Evolutionary conservation across 371 early-diverging fungal genomes (phyloP), one percentile per base, ranked within the genome.

Genomic region (Mucor indicus): DNA sequence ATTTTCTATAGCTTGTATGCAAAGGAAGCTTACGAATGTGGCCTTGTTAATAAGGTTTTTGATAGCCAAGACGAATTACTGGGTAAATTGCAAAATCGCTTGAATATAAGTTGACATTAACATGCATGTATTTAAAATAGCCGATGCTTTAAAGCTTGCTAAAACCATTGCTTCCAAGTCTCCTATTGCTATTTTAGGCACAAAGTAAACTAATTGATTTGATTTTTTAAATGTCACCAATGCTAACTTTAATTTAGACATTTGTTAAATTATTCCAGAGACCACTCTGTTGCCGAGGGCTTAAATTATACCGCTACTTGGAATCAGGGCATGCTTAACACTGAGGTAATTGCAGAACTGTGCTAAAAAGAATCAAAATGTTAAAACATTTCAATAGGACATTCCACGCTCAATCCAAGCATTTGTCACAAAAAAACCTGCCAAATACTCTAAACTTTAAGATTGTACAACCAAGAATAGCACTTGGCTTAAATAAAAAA

Each of bases 231-330:
- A n/a, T n/a, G n/a, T n/a, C n/a, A n/a, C n/a, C n/a, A n/a, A n/a
- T n/a, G n/a, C n/a, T n/a, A n/a, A n/a, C n/a, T n/a, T 33, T 33
- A 33, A 11, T 21, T 2, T 48, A 86, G 89, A 55, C 87, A 89
- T 23, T 55, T 89, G 22, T 75, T 97, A 48, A 90, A 90, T 59
- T 91, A 89, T 69, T 86, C 91, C 16, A 86, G 96, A 29, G 95
- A 95, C 58, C 96, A 95, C 56, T 73, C 88, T 9, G 90, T 92
- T 4, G 80, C 75, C 39, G 96, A 96, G 62, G 92, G 95, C 20
- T 77, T 97, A 37, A 66, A 73, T n/a, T 92, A 95, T 65, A 86
- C 86, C 17, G 87, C 84, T n/a, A 63, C 88, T 24, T 96, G 96
- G 96, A 96, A 91, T 63, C 45, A 82, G 25, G 77, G 81, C 29